Percentiles rank a stretch among this genome's conserved stretches.
phyloP scores from a whole-genome alignment of 179 eudicot genomes.

The Nepenthes alata region DNA sequence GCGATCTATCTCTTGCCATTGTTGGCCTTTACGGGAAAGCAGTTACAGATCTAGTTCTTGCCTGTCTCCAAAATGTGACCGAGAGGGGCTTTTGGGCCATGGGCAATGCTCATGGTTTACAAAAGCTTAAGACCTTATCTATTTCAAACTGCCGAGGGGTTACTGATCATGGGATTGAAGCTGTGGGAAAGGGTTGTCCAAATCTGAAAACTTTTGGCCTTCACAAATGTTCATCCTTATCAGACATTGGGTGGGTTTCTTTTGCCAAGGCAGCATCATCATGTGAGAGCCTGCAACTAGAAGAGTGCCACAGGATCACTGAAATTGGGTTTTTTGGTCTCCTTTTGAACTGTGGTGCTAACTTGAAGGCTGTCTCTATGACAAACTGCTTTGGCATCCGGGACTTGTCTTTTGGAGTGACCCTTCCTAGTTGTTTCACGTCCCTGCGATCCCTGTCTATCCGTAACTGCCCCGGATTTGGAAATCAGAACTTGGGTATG shows the following conservation, averaged over 20 bases:
- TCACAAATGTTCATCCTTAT: constrained; percentile 42
- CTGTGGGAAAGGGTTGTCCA: constrained; percentile 59
- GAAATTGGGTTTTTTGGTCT: constrained; percentile 55
- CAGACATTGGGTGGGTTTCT: constrained; percentile 59
- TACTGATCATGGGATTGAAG: constrained; percentile 57
- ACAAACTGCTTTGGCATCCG: constrained; percentile 48
- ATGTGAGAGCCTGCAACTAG: constrained; percentile 57
- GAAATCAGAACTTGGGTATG: constrained; percentile 45
- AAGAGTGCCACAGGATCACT: constrained; percentile 84
- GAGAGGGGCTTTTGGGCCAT: constrained; percentile 87
- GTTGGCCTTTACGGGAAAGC: constrained; percentile 59
- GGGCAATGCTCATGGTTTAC: constrained; percentile 70
- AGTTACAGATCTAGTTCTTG: constrained; percentile 40
- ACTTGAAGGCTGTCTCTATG: constrained; percentile 52
- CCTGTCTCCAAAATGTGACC: constrained; percentile 47
- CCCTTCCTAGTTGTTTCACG: constrained; percentile 18
- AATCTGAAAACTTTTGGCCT: constrained; percentile 42
- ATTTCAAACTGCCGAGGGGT: constrained; percentile 56
- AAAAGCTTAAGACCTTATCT: constrained; percentile 39
- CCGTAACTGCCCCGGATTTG: constrained; percentile 58
- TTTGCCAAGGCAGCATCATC: constrained; percentile 44
- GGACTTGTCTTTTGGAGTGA: constrained; percentile 30
- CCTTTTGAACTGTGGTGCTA: constrained; percentile 38
- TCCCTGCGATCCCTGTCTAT: constrained; percentile 46
- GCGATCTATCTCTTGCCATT: constrained; percentile 66